Conservation (phyloP, 192 early-diverging fungal genomes). For the Backusella mclennaniae region DNA sequence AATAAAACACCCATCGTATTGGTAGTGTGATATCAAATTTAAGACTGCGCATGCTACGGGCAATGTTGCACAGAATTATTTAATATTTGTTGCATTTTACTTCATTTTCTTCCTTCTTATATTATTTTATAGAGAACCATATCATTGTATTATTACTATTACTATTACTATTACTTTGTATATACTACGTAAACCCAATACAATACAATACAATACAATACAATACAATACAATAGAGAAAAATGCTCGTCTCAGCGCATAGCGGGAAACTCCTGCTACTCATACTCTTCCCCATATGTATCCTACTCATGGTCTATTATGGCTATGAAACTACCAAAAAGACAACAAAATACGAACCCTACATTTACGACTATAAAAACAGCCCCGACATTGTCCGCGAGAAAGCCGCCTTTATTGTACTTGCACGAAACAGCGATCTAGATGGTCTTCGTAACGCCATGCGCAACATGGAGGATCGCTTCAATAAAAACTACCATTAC, state of each 20-base stretch:
- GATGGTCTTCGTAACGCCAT: conserved; percentile 54
- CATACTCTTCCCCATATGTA: background rate
- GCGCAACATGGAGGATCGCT: conserved; percentile 71
- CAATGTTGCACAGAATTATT: too few relatives aligned
- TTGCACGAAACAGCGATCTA: conserved; percentile 72
- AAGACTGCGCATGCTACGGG: background rate
- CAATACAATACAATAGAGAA: background rate
- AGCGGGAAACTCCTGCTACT: conserved; percentile 5
- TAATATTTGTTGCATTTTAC: too few relatives aligned
- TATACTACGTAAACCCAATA: background rate
- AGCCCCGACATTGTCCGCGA: conserved; percentile 4
- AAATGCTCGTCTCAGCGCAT: background rate
- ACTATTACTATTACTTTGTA: background rate
- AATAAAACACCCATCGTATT: too few relatives aligned
- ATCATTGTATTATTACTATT: background rate
- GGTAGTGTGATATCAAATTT: background rate
- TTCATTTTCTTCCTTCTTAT: too few relatives aligned
- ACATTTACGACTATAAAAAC: background rate
- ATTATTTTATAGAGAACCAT: too few relatives aligned
- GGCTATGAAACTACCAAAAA: background rate
- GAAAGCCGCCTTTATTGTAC: conserved; percentile 71
- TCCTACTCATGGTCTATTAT: conserved; percentile 5
- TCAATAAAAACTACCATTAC: conserved; percentile 76
- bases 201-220: background rate
- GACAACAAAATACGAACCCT: background rate